A percentile compares a stretch with the other conserved stretches of the same genome.
Conservation (phyloP, 352 stramenopile species). For the Pythium aristosporum region DNA sequence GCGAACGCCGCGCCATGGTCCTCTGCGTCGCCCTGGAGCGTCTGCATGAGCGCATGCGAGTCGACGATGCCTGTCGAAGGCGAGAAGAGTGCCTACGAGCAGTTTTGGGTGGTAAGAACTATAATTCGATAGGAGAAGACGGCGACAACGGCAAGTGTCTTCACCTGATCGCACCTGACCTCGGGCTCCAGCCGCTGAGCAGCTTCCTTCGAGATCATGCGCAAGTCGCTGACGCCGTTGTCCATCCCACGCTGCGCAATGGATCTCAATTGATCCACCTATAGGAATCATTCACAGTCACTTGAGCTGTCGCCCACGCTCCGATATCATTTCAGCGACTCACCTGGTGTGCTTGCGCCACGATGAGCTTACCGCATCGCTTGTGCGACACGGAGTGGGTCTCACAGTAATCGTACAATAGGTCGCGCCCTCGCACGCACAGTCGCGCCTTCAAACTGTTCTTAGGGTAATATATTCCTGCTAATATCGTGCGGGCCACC, state of each 20-base stretch:
- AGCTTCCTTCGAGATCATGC: slow-evolving; percentile 43
- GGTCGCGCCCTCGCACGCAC: slow-evolving; percentile 87
- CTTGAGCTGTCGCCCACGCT: not conserved
- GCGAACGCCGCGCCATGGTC: slow-evolving; percentile 80
- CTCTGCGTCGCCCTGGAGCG: slow-evolving; percentile 91
- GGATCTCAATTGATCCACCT: slow-evolving; percentile 41
- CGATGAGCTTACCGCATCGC: slow-evolving; percentile 95
- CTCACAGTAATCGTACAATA: slow-evolving; percentile 93
- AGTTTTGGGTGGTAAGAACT: not conserved
- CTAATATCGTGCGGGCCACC: slow-evolving; percentile 21
- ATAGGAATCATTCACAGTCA: not conserved
- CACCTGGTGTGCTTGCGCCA: slow-evolving; percentile 75
- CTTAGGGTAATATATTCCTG: slow-evolving; percentile 92
- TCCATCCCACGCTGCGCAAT: slow-evolving; percentile 36
- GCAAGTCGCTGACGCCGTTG: slow-evolving; percentile 67
- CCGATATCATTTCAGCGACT: not conserved
- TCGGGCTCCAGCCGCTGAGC: slow-evolving; percentile 50
- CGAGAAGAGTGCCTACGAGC: slow-evolving; percentile 80
- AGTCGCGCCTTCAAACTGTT: slow-evolving; percentile 89
- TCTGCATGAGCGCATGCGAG: slow-evolving; percentile 90
- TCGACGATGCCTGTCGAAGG: slow-evolving; percentile 96
- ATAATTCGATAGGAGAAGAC: not conserved
- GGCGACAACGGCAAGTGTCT: not conserved
- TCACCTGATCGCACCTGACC: slow-evolving; percentile 51
- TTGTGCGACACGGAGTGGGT: slow-evolving; percentile 74